Evolutionary conservation across 1,284 basidiomycete genomes (phyloP).

Genomic region (Moesziomyces aphidis): DNA sequence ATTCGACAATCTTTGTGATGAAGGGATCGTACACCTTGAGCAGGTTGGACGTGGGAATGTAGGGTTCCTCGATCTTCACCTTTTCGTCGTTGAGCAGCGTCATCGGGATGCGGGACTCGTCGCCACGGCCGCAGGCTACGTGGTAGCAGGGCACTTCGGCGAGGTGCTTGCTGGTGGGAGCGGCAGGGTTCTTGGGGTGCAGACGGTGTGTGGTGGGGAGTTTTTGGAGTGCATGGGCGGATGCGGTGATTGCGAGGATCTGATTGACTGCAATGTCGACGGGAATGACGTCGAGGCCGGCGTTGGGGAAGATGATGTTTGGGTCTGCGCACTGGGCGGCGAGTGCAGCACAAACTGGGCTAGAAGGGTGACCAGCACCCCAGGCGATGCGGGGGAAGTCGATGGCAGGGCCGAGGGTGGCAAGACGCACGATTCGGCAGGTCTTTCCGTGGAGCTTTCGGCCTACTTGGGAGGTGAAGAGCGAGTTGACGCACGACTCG

Average conservation of each 20-base stretch:
- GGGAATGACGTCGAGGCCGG: conserved; percentile 46
- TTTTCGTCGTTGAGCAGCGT: conserved; percentile 30
- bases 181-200: conserved; percentile 42
- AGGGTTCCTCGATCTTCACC: conserved; percentile 38
- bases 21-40: conserved; percentile 48
- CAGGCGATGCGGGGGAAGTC: conserved; percentile 45
- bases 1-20: conserved; percentile 42
- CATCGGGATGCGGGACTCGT: conserved; percentile 34
- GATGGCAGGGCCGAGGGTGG: conserved; percentile 44
- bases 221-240: conserved; percentile 39
- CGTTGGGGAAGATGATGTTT: conserved; percentile 32
- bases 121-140: conserved; percentile 39
- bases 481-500: conserved; percentile 45
- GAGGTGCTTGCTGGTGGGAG: conserved; percentile 32
- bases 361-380: conserved; percentile 49
- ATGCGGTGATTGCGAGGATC: conserved; percentile 45
- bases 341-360: conserved; percentile 46
- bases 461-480: conserved; percentile 44
- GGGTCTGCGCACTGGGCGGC: conserved; percentile 26
- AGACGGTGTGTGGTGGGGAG: conserved; percentile 36
- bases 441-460: conserved; percentile 47
- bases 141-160: conserved; percentile 48
- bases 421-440: conserved; percentile 42
- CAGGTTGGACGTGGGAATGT: conserved; percentile 38
- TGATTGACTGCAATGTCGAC: conserved; percentile 50